phyloP scores from a whole-genome alignment of 805 yeast species.

The Yamadazyma tumulicola region DNA sequence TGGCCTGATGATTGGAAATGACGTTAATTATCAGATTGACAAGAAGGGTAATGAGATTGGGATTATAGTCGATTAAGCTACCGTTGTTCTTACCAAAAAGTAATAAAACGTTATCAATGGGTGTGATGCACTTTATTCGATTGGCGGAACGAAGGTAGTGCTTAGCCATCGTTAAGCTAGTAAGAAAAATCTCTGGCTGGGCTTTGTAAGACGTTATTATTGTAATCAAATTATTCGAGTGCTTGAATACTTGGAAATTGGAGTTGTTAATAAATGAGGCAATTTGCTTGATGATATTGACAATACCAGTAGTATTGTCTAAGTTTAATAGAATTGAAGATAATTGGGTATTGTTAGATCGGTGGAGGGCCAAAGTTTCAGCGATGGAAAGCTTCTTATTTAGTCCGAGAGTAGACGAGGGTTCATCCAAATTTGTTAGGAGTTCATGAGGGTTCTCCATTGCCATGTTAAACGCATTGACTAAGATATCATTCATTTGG shows the following conservation, averaged over 20 bases:
- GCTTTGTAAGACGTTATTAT: constrained; percentile 11
- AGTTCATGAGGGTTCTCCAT: constrained; percentile 57
- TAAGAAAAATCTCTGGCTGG: constrained; percentile 10
- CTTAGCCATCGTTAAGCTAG: constrained; percentile 12
- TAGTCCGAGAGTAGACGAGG: background rate
- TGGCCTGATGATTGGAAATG: constrained; percentile 21
- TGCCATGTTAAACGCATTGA: constrained; percentile 75
- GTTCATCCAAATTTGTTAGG: constrained; percentile 29
- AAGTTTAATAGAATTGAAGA: constrained; percentile 10
- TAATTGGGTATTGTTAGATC: constrained; percentile 33
- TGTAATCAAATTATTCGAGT: constrained; percentile 12
- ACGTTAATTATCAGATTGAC: constrained; percentile 20
- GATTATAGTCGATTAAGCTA: constrained; percentile 9
- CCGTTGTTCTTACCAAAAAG: constrained; percentile 10
- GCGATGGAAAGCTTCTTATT: constrained; percentile 48
- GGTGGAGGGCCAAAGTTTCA: constrained; percentile 53
- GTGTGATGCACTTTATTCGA: constrained; percentile 8
- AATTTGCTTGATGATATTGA: constrained; percentile 12
- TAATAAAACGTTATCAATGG: constrained; percentile 13
- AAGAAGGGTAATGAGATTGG: constrained; percentile 8
- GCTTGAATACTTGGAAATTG: constrained; percentile 14
- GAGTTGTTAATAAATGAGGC: constrained; percentile 13
- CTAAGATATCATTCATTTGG: constrained; percentile 67
- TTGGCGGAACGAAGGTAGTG: constrained; percentile 9
- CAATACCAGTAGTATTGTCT: constrained; percentile 2